Base-by-base conservation (phyloP, 805 yeast species). In the Myxozyma melibiosi region DNA sequence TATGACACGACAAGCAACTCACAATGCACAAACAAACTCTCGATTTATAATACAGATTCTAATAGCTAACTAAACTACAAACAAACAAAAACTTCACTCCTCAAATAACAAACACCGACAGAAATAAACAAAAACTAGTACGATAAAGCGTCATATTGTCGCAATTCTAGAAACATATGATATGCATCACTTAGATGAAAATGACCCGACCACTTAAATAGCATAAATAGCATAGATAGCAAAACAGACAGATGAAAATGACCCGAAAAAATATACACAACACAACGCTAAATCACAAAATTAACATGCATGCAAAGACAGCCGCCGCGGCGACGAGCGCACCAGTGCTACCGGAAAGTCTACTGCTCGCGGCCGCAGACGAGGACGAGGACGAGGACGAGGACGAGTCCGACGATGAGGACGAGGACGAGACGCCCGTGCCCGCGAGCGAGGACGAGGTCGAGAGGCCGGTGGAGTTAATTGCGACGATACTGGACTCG, bases 401-500 rank as follows among this genome's bases (percentile, higher is more conserved):
- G n/a, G n/a, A 13, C 9, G 34, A 34, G 30, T 8, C 11, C 33
- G 41, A 39, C n/a, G 54, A 51, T 11, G 54, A 7, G 7, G 25
- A 27, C 1, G 59, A 47, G 16, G 31, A 20, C n/a, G n/a, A n/a
- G n/a, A n/a, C n/a, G 30, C 51, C 50, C 6, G 52, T 24, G 16
- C 63, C 63, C 6, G 27, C 14, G 16, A 30, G 27, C n/a, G 47
- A 9, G n/a, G n/a, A n/a, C n/a, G n/a, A 28, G 25, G 5, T 2
- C 57, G 57, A 33, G 25, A 58, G 45, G 20, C 63, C 63, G 18
- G 57, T 51, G n/a, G 57, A 51, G 42, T 55, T 58, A 18, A 58
- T 55, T 11, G 50, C 44, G 22, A 49, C 38, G 27, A 58, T 48
- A 30, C 37, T 31, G 14, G 56, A 34, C 9, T 41, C 38, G 20